phyloP scores from a whole-genome alignment of 768 basidiomycete genomes.

The Lentinus tigrinus region DNA sequence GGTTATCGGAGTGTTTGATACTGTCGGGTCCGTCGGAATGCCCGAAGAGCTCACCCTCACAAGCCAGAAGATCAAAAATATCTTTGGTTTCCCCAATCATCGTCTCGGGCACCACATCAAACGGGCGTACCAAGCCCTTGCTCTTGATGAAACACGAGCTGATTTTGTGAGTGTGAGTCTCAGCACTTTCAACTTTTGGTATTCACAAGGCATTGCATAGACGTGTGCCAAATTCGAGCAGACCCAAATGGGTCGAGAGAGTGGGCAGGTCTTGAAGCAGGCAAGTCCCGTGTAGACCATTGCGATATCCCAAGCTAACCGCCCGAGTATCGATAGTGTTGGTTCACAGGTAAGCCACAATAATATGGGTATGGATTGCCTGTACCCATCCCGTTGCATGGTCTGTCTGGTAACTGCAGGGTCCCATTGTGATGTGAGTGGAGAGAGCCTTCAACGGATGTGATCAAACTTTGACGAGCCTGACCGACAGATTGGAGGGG shows the following conservation, averaged over 20 bases:
- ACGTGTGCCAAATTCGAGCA: constrained; percentile 64
- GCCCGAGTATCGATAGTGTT: constrained; percentile 44
- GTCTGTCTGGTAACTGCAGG: background rate
- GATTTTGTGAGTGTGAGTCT: constrained; percentile 56
- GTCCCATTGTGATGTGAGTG: constrained; percentile 34
- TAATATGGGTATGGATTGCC: background rate
- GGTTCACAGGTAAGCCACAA: constrained; percentile 59
- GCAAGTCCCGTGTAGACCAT: constrained; percentile 28
- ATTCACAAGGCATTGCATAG: constrained; percentile 31
- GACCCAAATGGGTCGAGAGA: constrained; percentile 46
- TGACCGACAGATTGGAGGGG: constrained; percentile 61
- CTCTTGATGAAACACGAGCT: constrained; percentile 61
- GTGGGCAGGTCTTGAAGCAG: constrained; percentile 63
- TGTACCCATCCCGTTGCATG: background rate
- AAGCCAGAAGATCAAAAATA: constrained; percentile 41
- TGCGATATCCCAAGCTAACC: background rate
- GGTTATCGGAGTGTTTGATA: constrained; percentile 75
- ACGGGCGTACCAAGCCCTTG: constrained; percentile 67
- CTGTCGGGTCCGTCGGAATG: constrained; percentile 70
- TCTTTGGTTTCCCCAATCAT: constrained; percentile 68
- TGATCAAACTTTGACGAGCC: no score
- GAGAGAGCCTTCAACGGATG: background rate
- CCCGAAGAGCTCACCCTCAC: constrained; percentile 60
- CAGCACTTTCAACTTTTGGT: background rate
- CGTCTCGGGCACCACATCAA: constrained; percentile 62